Conservation (phyloP, 257 asterid species). For the Gardenia jasminoides region DNA sequence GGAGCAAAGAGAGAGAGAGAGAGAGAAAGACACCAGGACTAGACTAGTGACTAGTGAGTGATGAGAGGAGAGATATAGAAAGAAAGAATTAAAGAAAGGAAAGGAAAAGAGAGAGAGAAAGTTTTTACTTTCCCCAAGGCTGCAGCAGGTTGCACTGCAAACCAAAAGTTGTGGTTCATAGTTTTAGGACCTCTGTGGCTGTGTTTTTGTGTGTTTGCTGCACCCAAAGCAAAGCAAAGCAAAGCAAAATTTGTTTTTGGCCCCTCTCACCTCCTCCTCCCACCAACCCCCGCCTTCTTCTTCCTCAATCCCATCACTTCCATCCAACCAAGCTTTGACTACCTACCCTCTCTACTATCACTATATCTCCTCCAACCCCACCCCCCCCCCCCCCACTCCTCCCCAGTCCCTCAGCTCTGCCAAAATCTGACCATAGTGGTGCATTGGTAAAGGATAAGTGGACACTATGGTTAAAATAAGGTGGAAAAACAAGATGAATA, state of each 20-base stretch:
- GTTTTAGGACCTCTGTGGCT: not conserved
- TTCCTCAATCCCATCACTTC: conserved; percentile 23
- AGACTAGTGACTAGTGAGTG: too few species aligned
- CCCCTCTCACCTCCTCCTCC: conserved; percentile 14
- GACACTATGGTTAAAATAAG: too few species aligned
- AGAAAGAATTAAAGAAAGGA: not conserved
- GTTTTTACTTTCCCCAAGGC: conserved; percentile 34
- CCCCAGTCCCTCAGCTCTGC: not conserved
- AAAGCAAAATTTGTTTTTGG: conserved; percentile 4
- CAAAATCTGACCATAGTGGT: not conserved
- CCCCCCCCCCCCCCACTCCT: too few species aligned
- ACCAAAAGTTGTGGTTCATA: conserved; percentile 23
- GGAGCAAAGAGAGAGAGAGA: not conserved
- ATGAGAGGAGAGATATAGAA: not conserved
- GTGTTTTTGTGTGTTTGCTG: not conserved
- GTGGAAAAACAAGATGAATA: too few species aligned
- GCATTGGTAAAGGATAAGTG: too few species aligned
- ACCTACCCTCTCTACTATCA: not conserved
- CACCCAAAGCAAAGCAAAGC: conserved; percentile 22
- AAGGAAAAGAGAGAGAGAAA: not conserved
- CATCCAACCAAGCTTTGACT: not conserved
- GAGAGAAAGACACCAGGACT: not conserved
- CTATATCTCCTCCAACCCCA: too few species aligned
- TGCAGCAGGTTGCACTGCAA: conserved; percentile 29
- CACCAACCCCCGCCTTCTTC: conserved; percentile 23